phyloP scores from a whole-genome alignment of 2,329 filamentous ascomycete species.

The Curvularia spicifera region DNA sequence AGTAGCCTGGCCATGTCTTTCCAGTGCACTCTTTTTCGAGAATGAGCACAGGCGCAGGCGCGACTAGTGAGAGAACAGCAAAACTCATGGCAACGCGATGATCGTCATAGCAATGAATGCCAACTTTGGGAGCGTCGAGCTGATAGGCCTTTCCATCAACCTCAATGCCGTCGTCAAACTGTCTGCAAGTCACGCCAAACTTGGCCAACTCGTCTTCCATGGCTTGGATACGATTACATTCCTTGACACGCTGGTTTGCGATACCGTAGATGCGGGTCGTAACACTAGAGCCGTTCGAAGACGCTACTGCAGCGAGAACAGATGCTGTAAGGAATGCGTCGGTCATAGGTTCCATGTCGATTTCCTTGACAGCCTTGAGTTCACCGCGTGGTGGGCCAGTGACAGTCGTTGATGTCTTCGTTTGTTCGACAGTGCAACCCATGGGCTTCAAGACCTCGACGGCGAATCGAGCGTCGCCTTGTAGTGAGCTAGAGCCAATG shows the following conservation, averaged over 20 bases:
- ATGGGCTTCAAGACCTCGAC: conserved; percentile 88
- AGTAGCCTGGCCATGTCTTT: conserved; percentile 99
- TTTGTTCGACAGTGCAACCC: conserved; percentile 90
- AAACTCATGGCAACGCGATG: conserved; percentile 99
- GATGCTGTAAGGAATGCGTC: conserved; percentile 97
- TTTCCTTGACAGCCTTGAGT: conserved; percentile 75
- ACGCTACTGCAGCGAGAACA: conserved; percentile 87
- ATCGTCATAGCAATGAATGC: conserved; percentile 93
- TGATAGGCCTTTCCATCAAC: conserved; percentile 64
- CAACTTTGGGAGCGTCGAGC: conserved; percentile 60
- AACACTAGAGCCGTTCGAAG: conserved; percentile 64
- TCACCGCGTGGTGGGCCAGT: conserved; percentile 80
- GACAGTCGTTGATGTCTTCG: conserved; percentile 85
- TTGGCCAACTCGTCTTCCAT: conserved; percentile 96
- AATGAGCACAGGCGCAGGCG: conserved; percentile 75
- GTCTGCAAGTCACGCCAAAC: conserved; percentile 84
- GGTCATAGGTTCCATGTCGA: conserved; percentile 99
- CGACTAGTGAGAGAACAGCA: conserved; percentile 79
- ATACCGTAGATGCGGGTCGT: conserved; percentile 90
- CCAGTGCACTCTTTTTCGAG: conserved; percentile 91
- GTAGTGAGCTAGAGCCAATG: conserved; percentile 88
- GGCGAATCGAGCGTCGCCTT: conserved; percentile 94
- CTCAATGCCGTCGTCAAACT: conserved; percentile 94
- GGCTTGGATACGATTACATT: conserved; percentile 93
- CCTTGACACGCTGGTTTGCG: conserved; percentile 96